phyloP scores from a whole-genome alignment of 1,139 yeast genomes.

The Scheffersomyces insectosa region DNA sequence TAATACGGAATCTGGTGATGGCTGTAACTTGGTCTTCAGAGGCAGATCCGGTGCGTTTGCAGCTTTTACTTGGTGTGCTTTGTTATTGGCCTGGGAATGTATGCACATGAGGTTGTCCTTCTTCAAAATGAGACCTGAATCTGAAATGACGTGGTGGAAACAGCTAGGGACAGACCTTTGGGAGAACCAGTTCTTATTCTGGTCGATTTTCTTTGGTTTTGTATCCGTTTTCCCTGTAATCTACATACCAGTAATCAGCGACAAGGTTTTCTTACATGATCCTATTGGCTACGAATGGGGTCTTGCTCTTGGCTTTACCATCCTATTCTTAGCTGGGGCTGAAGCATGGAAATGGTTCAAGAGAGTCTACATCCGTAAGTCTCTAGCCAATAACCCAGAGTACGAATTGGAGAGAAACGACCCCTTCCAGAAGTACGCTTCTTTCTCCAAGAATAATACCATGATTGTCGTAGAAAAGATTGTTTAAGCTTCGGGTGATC shows the following conservation, averaged over 20 bases:
- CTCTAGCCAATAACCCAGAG: conserved; percentile 23
- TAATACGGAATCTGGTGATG: conserved; percentile 15
- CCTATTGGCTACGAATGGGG: conserved; percentile 32
- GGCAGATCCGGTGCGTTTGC: conserved; percentile 29
- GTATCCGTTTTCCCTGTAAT: conserved; percentile 28
- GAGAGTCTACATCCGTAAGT: conserved; percentile 20
- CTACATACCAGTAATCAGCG: conserved; percentile 29
- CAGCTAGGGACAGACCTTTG: conserved; percentile 25
- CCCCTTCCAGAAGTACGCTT: conserved; percentile 27
- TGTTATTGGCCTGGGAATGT: conserved; percentile 31
- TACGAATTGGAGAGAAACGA: conserved; percentile 29
- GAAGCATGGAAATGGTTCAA: conserved; percentile 29
- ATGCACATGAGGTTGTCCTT: conserved; percentile 25
- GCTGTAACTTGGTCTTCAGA: conserved; percentile 24
- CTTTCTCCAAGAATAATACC: conserved; percentile 26
- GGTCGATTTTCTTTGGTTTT: conserved; percentile 26
- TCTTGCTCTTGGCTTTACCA: conserved; percentile 21
- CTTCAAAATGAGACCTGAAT: conserved; percentile 27
- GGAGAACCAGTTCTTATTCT: conserved; percentile 26
- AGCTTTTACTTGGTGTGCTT: conserved; percentile 32
- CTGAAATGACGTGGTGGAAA: conserved; percentile 27
- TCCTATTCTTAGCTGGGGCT: conserved; percentile 22
- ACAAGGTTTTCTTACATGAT: conserved; percentile 27
- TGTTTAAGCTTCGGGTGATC: conserved; percentile 4
- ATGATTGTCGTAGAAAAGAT: conserved; percentile 15